phyloP scores from a whole-genome alignment of 495 filamentous ascomycete genomes.

The Bacidia gigantensis region DNA sequence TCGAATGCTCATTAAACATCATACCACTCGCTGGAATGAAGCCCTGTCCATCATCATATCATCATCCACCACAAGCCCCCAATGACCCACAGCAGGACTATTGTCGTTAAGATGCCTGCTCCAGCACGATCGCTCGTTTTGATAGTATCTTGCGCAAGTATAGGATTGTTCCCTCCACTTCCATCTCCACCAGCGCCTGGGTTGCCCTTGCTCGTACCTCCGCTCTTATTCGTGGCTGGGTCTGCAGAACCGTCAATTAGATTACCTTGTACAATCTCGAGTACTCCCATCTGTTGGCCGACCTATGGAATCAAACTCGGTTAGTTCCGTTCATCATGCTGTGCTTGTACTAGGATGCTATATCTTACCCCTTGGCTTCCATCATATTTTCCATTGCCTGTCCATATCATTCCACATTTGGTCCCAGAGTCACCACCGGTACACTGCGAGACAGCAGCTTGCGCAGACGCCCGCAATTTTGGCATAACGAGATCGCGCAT shows the following conservation, averaged over 20 bases:
- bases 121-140: constrained; percentile 43
- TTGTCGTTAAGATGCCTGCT: constrained; percentile 45
- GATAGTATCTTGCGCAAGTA: constrained; percentile 21
- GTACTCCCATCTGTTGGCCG: constrained; percentile 59
- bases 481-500: constrained; percentile 46
- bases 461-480: constrained; percentile 48
- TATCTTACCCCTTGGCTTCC: constrained; percentile 36
- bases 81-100: constrained; percentile 25
- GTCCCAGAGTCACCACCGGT: constrained; percentile 40
- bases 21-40: background rate
- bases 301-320: background rate
- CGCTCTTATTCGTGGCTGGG: constrained; percentile 50
- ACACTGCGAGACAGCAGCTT: constrained; percentile 58
- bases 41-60: constrained; percentile 4
- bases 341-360: background rate
- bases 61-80: constrained; percentile 35
- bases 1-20: background rate
- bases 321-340: background rate
- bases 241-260: constrained; percentile 32
- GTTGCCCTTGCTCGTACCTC: constrained; percentile 65
- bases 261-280: constrained; percentile 54
- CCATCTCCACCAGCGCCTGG: constrained; percentile 44
- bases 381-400: constrained; percentile 34
- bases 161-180: constrained; percentile 7
- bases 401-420: constrained; percentile 57